A percentile compares a stretch with the other conserved stretches of the same genome.
Evolutionary conservation across 441 rosid species (phyloP).

Genomic region (Sinapis alba): DNA sequence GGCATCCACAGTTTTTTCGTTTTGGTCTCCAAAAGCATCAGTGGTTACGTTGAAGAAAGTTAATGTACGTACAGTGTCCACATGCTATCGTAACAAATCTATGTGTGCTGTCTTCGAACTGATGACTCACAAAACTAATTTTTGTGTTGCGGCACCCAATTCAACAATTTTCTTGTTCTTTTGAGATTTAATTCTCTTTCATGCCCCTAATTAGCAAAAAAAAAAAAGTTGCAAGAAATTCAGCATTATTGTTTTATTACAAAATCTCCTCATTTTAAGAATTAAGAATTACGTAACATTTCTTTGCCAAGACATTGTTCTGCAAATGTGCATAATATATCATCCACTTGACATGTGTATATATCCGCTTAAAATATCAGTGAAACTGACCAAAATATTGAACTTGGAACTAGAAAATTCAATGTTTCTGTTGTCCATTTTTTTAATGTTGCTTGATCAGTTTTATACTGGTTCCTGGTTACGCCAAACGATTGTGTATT

Average conservation of each 20-base stretch:
- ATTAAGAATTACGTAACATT: not conserved
- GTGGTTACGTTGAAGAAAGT: not conserved
- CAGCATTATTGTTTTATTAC: conserved; percentile 7
- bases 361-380: not conserved
- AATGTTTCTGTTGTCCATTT: not conserved
- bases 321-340: not conserved
- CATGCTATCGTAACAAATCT: not conserved
- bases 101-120: not conserved
- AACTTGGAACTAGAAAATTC: not conserved
- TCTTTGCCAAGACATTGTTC: conserved; percentile 12
- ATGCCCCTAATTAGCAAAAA: conserved; percentile 11
- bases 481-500: not conserved
- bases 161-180: not conserved
- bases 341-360: conserved; percentile 16
- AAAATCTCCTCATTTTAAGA: not conserved
- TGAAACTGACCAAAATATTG: not conserved
- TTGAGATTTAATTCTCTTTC: not conserved
- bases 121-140: not conserved
- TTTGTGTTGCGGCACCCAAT: not conserved
- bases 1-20: not conserved
- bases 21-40: not conserved
- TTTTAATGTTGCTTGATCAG: not conserved
- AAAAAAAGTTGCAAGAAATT: conserved; percentile 7
- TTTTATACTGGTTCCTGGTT: not conserved
- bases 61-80: not conserved